Percentiles rank a stretch among this genome's conserved stretches.
These are phyloP conservation scores for Otatea glauca DNA, from an alignment of 176 grass and related monocot species.

Conservation along the genomic window DNA sequence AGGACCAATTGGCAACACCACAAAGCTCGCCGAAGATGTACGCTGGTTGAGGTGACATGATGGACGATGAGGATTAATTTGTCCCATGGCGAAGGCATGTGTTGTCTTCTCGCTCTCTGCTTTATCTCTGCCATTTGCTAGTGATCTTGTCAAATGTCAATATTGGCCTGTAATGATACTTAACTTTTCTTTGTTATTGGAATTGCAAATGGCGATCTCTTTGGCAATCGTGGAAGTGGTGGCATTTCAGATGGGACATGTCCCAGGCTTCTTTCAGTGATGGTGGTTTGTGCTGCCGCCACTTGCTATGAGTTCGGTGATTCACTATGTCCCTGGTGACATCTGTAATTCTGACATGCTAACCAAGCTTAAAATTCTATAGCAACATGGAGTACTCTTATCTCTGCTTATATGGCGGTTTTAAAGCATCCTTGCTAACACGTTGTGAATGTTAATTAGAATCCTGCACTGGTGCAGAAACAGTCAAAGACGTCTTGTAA, in stretches of 20 bases:
- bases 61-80: conserved; percentile 19
- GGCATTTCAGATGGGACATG: conserved; percentile 52
- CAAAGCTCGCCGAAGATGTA: neutral
- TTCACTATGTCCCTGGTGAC: conserved; percentile 20
- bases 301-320: conserved; percentile 38
- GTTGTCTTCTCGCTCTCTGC: conserved; percentile 1
- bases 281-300: conserved; percentile 32
- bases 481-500: neutral
- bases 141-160: conserved; percentile 51
- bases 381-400: neutral
- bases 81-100: neutral
- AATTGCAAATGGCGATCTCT: conserved; percentile 11
- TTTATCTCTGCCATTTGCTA: conserved; percentile 24
- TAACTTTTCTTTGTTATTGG: conserved; percentile 16
- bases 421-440: neutral
- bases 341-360: conserved; percentile 23
- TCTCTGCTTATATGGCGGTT: neutral
- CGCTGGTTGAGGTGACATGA: conserved; percentile 31
- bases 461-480: neutral
- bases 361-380: neutral
- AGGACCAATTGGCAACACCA: neutral
- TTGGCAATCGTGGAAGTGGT: conserved; percentile 40
- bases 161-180: conserved; percentile 24
- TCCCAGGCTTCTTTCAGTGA: conserved; percentile 16
- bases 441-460: neutral